These are phyloP conservation scores for Sporothrix phasma DNA, from an alignment of 2,329 filamentous ascomycete species.

Conservation along the genomic window DNA sequence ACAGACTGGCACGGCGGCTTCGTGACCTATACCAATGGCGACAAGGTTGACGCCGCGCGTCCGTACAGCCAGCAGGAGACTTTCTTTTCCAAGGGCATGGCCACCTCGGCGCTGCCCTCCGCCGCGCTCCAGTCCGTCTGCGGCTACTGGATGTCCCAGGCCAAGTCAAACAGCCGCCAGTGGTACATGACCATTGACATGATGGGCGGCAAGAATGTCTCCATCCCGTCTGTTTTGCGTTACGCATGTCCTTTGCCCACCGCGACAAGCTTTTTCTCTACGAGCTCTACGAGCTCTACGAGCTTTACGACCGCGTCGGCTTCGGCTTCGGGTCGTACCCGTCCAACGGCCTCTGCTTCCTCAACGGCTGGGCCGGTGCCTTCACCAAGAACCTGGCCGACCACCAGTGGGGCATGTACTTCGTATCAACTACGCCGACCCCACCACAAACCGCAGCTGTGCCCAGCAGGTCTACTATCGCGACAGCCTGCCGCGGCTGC, in stretches of 20 bases:
- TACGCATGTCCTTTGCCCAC: slow-evolving; percentile 30
- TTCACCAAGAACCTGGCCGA: slow-evolving; percentile 24
- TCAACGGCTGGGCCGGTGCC: slow-evolving; percentile 33
- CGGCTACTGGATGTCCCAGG: slow-evolving; percentile 22
- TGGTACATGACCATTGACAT: slow-evolving; percentile 30
- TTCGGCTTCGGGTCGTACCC: slow-evolving; percentile 25
- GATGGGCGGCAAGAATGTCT: slow-evolving; percentile 29
- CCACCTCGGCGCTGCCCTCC: slow-evolving; percentile 22
- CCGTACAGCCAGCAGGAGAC: slow-evolving; percentile 24
- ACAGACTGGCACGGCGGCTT: slow-evolving; percentile 25
- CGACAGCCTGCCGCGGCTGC: slow-evolving; percentile 28
- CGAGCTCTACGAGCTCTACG: slow-evolving; percentile 43
- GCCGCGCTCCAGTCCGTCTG: slow-evolving; percentile 21
- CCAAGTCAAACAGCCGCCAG: slow-evolving; percentile 20
- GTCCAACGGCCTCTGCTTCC: slow-evolving; percentile 28
- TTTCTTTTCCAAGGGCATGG: slow-evolving; percentile 26
- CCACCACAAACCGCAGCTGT: slow-evolving; percentile 34
- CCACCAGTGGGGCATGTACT: slow-evolving; percentile 38
- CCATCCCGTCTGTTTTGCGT: slow-evolving; percentile 24
- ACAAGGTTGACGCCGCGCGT: slow-evolving; percentile 21
- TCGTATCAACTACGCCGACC: slow-evolving; percentile 46
- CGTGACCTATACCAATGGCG: slow-evolving; percentile 26
- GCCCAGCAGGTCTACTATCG: slow-evolving; percentile 42
- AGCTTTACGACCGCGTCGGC: slow-evolving; percentile 35
- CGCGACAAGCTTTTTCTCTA: slow-evolving; percentile 40